A percentile compares a stretch with the other conserved stretches of the same genome.
phyloP scores from a whole-genome alignment of 768 basidiomycete genomes.

The Ramaria sp. region DNA sequence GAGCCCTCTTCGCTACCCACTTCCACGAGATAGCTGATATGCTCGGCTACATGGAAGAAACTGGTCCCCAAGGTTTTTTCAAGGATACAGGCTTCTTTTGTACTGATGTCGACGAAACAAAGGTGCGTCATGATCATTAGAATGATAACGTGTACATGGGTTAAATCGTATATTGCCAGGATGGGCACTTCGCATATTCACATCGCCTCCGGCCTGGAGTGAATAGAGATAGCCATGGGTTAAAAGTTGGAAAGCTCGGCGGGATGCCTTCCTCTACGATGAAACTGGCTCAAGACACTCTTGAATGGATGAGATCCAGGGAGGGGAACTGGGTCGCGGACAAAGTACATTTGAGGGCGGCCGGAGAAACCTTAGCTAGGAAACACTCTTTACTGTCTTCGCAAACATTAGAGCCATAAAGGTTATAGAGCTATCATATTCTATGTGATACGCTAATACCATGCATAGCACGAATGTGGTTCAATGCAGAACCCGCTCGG shows the following conservation, averaged over 20 bases:
- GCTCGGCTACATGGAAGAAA: conserved; percentile 47
- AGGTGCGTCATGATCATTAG: conserved; percentile 32
- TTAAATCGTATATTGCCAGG: conserved; percentile 29
- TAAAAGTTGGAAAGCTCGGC: conserved; percentile 82
- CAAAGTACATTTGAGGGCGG: conserved; percentile 6
- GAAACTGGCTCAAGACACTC: conserved; percentile 43
- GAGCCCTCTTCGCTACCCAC: conserved; percentile 96
- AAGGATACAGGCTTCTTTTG: conserved; percentile 72
- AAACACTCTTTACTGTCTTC: not conserved
- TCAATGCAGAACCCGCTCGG: conserved; percentile 78
- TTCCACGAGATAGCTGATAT: conserved; percentile 90
- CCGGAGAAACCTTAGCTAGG: not conserved
- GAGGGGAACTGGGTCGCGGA: conserved; percentile 10
- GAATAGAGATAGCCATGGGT: conserved; percentile 82
- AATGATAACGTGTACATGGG: not conserved
- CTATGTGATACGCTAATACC: not conserved
- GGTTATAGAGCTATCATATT: not conserved
- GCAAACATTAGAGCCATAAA: too few species aligned
- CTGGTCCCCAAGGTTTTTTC: conserved; percentile 38
- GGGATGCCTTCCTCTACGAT: conserved; percentile 65
- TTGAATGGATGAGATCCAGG: conserved; percentile 26
- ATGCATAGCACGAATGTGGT: conserved; percentile 57
- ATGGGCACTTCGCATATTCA: conserved; percentile 72
- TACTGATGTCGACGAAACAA: conserved; percentile 72
- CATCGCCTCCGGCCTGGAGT: conserved; percentile 75